phyloP scores from a whole-genome alignment of 2,329 filamentous ascomycete genomes.

The Endothia cerciana region DNA sequence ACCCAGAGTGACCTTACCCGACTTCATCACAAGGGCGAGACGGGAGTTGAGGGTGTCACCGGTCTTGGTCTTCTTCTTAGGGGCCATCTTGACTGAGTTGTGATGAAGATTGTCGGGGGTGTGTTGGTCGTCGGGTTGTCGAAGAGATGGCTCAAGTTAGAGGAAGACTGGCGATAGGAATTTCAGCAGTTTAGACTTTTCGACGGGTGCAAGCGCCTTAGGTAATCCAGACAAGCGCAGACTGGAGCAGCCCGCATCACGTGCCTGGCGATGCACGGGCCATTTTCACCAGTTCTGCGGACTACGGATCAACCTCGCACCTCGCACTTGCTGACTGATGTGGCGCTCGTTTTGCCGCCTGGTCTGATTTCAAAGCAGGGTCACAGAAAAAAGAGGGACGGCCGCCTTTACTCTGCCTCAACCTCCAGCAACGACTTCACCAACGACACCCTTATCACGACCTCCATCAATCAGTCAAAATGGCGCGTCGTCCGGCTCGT shows the following conservation, averaged over 20 bases:
- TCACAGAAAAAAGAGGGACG: slow-evolving; percentile 32
- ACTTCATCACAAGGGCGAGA: slow-evolving; percentile 67
- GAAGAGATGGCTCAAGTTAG: slow-evolving; percentile 1
- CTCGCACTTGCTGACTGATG: slow-evolving; percentile 8
- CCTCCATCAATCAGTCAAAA: slow-evolving; percentile 72
- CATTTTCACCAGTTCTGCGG: slow-evolving; percentile 18
- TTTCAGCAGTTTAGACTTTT: slow-evolving; percentile 22
- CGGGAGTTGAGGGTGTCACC: slow-evolving; percentile 71
- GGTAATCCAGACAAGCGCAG: background rate
- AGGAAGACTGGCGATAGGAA: background rate
- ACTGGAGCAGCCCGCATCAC: slow-evolving; percentile 23
- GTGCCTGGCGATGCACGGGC: slow-evolving; percentile 21
- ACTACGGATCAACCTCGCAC: slow-evolving; percentile 4
- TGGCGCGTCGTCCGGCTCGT: slow-evolving; percentile 98
- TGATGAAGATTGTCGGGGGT: slow-evolving; percentile 31
- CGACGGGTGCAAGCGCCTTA: slow-evolving; percentile 14
- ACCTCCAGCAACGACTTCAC: slow-evolving; percentile 30
- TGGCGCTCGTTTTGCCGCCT: slow-evolving; percentile 13
- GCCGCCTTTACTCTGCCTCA: slow-evolving; percentile 32
- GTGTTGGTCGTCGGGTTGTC: slow-evolving; percentile 30
- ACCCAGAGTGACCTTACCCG: slow-evolving; percentile 81
- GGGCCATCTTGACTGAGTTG: slow-evolving; percentile 63
- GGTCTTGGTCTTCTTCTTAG: slow-evolving; percentile 82
- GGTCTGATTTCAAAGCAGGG: slow-evolving; percentile 59
- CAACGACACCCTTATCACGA: slow-evolving; percentile 47